Conservation (phyloP, 305 asterid species). For the Fraxinus velutina region DNA sequence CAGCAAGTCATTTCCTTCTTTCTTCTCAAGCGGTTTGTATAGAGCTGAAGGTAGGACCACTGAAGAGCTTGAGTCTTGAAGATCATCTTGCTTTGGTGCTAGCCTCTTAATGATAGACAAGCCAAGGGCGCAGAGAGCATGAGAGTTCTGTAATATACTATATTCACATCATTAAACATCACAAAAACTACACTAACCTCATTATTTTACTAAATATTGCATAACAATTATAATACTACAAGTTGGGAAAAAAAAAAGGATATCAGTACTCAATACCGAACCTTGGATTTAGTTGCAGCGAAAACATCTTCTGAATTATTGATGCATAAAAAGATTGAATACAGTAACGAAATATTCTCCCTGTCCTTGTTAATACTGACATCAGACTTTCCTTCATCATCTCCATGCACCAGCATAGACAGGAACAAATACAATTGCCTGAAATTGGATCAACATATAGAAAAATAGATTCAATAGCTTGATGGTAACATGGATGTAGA, state of each 20-base stretch:
- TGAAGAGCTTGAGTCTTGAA: conserved; percentile 47
- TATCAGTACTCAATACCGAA: conserved; percentile 27
- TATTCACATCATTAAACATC: conserved; percentile 27
- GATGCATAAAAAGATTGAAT: conserved; percentile 63
- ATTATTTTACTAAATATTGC: conserved; percentile 20
- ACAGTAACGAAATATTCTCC: conserved; percentile 55
- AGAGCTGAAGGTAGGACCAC: conserved; percentile 57
- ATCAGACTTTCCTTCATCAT: conserved; percentile 69
- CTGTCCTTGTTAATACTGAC: conserved; percentile 56
- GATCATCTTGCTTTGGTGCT: conserved; percentile 52
- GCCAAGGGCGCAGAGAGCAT: conserved; percentile 83
- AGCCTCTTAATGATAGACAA: conserved; percentile 60
- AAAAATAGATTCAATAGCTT: not conserved
- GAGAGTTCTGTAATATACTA: conserved; percentile 55
- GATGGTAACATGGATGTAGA: not conserved
- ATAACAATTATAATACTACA: not conserved
- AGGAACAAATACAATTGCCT: conserved; percentile 79
- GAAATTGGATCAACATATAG: conserved; percentile 30
- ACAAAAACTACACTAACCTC: conserved; percentile 21
- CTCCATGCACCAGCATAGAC: conserved; percentile 80
- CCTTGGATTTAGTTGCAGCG: conserved; percentile 74
- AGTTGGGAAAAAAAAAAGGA: conserved; percentile 6
- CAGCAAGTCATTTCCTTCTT: conserved; percentile 56
- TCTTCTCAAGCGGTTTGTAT: conserved; percentile 56
- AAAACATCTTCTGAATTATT: conserved; percentile 72